Percentiles rank a stretch among this genome's conserved stretches.
phyloP scores from a whole-genome alignment of 2,329 filamentous ascomycete genomes.

The Aspergillus floridensis region DNA sequence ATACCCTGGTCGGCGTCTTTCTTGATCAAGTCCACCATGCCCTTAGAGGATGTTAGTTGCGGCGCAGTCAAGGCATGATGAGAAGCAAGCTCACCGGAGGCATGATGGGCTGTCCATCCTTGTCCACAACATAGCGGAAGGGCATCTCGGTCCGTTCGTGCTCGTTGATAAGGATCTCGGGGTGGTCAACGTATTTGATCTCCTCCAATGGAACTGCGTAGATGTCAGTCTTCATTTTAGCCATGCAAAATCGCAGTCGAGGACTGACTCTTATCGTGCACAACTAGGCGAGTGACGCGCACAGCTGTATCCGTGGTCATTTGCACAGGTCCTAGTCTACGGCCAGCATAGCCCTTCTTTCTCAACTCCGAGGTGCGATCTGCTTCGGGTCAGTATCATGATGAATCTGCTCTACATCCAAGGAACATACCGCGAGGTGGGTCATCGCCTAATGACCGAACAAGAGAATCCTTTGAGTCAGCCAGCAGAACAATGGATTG shows the following conservation, averaged over 20 bases:
- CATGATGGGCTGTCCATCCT: constrained; percentile 80
- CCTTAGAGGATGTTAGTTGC: constrained; percentile 52
- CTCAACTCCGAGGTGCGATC: constrained; percentile 94
- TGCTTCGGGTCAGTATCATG: constrained; percentile 57
- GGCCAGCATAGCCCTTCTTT: constrained; percentile 86
- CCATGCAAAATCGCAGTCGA: neutral
- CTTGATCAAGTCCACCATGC: constrained; percentile 91
- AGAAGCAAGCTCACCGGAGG: constrained; percentile 65
- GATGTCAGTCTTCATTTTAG: constrained; percentile 9
- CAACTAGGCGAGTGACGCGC: constrained; percentile 83
- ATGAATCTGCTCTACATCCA: neutral
- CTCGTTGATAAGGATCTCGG: constrained; percentile 84
- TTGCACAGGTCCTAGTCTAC: constrained; percentile 84
- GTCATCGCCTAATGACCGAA: constrained; percentile 71
- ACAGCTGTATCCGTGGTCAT: constrained; percentile 99
- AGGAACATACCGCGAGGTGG: constrained; percentile 73
- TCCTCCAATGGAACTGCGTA: constrained; percentile 68
- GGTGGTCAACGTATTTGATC: constrained; percentile 80
- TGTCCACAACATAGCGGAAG: constrained; percentile 84
- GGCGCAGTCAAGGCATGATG: constrained; percentile 6
- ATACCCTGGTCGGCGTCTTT: constrained; percentile 92
- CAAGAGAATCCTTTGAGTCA: constrained; percentile 4
- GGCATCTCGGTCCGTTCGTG: constrained; percentile 97
- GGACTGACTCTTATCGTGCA: constrained; percentile 70
- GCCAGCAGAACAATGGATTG: neutral